Evolutionary conservation across 192 early-diverging fungal species (phyloP).

Genomic region (Backusella luteola): DNA sequence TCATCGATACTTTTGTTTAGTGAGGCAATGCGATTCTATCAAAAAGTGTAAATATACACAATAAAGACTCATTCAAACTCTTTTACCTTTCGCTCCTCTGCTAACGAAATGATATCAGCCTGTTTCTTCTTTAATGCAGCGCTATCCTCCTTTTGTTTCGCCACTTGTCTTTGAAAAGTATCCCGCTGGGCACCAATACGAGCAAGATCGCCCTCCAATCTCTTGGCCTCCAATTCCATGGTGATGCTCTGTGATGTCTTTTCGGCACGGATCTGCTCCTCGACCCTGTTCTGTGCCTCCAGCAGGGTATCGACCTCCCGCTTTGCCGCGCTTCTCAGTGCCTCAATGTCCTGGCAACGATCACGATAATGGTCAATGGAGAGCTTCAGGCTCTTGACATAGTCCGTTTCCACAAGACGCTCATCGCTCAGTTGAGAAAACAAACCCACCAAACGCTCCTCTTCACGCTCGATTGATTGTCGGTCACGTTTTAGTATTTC

Average conservation of each 20-base stretch:
- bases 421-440: constrained; percentile 49
- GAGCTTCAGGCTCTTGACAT: constrained; percentile 46
- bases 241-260: constrained; percentile 41
- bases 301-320: constrained; percentile 42
- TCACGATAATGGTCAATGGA: constrained; percentile 48
- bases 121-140: neutral
- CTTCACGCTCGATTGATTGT: constrained; percentile 40
- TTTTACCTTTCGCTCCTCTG: constrained; percentile 16
- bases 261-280: constrained; percentile 39
- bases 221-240: constrained; percentile 50
- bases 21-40: constrained; percentile 10
- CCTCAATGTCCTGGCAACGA: constrained; percentile 45
- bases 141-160: constrained; percentile 23
- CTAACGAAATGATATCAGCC: constrained; percentile 2
- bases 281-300: constrained; percentile 36
- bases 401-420: constrained; percentile 45
- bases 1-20: neutral
- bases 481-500: constrained; percentile 49
- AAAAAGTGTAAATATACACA: neutral
- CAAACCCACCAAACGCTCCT: constrained; percentile 48
- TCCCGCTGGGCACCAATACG: constrained; percentile 56
- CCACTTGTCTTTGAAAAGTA: constrained; percentile 45
- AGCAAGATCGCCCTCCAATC: constrained; percentile 51
- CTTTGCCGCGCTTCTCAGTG: constrained; percentile 38
- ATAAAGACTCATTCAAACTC: neutral